These are phyloP conservation scores for Ampelocalamus luodianensis DNA, from an alignment of 176 grass and related monocot species.

Conservation along the genomic window DNA sequence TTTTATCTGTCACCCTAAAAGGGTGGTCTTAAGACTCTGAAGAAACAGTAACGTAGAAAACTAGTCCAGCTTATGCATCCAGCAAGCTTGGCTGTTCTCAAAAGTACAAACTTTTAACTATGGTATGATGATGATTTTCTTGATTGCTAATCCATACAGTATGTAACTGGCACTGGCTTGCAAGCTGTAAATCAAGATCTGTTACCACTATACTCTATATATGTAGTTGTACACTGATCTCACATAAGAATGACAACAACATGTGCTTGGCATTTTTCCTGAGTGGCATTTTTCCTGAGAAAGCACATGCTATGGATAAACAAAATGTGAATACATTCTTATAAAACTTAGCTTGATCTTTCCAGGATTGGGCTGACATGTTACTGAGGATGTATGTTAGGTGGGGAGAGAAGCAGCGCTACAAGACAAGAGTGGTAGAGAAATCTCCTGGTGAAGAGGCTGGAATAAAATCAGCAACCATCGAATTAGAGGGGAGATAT, in stretches of 20 bases:
- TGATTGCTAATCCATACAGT: constrained; percentile 2
- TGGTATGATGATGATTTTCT: constrained; percentile 4
- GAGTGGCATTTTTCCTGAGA: neutral
- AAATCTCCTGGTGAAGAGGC: constrained; percentile 91
- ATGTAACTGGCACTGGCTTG: neutral
- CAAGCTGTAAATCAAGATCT: neutral
- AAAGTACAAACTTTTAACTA: neutral
- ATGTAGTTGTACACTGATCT: constrained; percentile 1
- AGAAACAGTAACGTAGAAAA: constrained; percentile 20
- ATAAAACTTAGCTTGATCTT: constrained; percentile 56
- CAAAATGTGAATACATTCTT: constrained; percentile 16
- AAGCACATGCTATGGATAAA: neutral
- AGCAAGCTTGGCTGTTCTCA: constrained; percentile 3
- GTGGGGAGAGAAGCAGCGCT: constrained; percentile 93
- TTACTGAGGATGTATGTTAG: constrained; percentile 93
- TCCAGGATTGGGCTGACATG: constrained; percentile 98
- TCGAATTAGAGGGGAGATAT: constrained; percentile 85
- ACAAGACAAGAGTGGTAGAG: constrained; percentile 88
- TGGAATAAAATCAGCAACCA: constrained; percentile 92
- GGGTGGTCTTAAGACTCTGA: constrained; percentile 10
- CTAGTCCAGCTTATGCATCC: neutral
- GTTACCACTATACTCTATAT: neutral
- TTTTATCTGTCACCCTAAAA: neutral
- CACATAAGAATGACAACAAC: constrained; percentile 1
- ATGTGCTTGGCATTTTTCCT: constrained; percentile 20